Base-by-base conservation (phyloP, 176 grass and related monocot species). In the Microstegium vimineum region DNA sequence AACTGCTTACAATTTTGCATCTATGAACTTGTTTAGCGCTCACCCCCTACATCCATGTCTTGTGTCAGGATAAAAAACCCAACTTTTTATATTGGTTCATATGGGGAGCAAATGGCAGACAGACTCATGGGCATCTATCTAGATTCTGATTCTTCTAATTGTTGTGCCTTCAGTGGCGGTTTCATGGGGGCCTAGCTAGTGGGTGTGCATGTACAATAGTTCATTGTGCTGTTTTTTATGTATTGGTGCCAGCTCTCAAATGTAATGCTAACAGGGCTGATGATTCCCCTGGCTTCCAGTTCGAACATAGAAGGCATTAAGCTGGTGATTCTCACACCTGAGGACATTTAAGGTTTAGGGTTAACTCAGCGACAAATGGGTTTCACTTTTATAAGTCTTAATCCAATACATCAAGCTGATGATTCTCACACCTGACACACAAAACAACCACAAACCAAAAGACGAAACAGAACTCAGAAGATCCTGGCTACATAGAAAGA, bases 51-150 rank as follows among this genome's bases (percentile, higher is more conserved):
- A 66, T 49, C 14, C 32, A 17, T 77, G 33, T 75, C 74, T 68
- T 73, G 63, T n/a, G n/a, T 32, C 87, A 98, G 92, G 95, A 95
- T 87, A 81, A 27, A 74, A n/a, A 86, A 93, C 12, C 82, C 90
- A 65, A 88, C 92, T 81, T 98, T 98, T 90, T 89, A 98, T 86
- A 98, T 98, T 34, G 83, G 88, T 43, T 91, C 83, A 64, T 98
- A 98, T 64, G 92, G 95, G 66, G n/a, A 95, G 23, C 80, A 90
- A 73, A 71, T 68, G 78, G 13, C 43, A 23, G 20, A 54, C 45
- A 84, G 79, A 78, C 67, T 78, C 17, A 5, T 81, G 77, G 30
- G 66, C 78, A 32, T 63, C n/a, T n/a, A n/a, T n/a, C 25, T 37
- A 31, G 62, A 46, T 15, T 38, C 16, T 17, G 64, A 82, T 83